Evolutionary conservation across 345 rosid species (phyloP), one percentile per base, ranked within the genome.

Genomic region (Eutrema yunnanense): DNA sequence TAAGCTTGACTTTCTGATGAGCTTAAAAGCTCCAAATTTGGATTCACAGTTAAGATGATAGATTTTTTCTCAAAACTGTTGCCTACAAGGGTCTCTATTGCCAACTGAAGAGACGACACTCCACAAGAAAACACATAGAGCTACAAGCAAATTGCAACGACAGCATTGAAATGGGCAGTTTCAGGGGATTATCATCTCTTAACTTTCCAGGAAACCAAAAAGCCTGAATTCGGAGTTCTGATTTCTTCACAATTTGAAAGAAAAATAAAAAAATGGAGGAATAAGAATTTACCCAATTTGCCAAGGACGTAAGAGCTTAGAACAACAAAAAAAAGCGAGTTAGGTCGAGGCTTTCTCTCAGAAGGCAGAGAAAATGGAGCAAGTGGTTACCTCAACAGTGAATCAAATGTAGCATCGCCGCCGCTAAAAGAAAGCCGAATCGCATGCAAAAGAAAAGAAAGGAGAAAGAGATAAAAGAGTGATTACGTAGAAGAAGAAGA

Each of bases 351-450:
- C 26, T 22, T 22, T 33, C 16, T 58, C 43, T 53, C 37, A 56
- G 37, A 54, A 32, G 51, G 48, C 63, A 43, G 22, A 43, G 22
- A 48, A 37, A 33, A 22, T 61, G 51, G 61, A 34, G 73, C 26
- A 72, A 73, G 54, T 63, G 60, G 14, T 65, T 58, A 81, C 81
- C 73, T 62, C 42, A 9, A 8, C 4, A 61, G 44, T 32, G 59
- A 66, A 71, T 68, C 72, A 78, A 16, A 73, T 63, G 73, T 26
- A 62, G 66, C 81, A 77, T 71, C 72, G 52, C 27, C 44, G 34
- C 46, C 53, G 69, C 65, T 16, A 62, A 67, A 40, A 51, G 50
- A 60, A 40, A 51, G 50, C 65, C 36, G 6, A 56, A 36, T 47
- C 58, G 57, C 62, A 75, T 64, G 79, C 79, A 74, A 38, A 47